Conservation (phyloP, 768 basidiomycete species). For the Trametes coccinea region DNA sequence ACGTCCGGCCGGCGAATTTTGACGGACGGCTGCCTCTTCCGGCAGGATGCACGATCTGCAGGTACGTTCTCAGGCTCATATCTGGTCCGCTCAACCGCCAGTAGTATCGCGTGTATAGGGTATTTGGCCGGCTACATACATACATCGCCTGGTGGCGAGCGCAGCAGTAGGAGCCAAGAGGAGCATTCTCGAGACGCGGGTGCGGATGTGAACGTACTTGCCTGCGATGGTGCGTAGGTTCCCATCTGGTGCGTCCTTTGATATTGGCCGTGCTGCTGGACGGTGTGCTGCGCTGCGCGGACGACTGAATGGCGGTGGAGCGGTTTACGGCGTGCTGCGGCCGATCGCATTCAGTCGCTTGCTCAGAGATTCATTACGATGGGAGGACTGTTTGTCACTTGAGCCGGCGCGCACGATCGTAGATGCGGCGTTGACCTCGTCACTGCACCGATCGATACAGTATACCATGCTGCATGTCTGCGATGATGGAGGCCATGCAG, state of each 20-base stretch:
- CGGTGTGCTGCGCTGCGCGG: neutral
- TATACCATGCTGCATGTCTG: too few species aligned
- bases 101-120: too few species aligned
- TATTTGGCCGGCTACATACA: too few species aligned
- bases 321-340: conserved; percentile 10
- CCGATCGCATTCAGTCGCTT: conserved; percentile 4
- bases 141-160: too few species aligned
- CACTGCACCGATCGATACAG: too few species aligned
- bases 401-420: too few species aligned
- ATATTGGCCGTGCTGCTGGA: neutral
- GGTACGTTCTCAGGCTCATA: conserved; percentile 20
- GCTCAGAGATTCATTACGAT: neutral
- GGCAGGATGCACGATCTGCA: conserved; percentile 16
- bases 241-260: neutral
- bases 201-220: too few species aligned
- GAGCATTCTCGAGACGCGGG: neutral
- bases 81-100: neutral
- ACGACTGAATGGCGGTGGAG: neutral
- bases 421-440: too few species aligned
- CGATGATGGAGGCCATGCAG: too few species aligned
- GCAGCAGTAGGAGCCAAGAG: neutral
- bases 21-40: neutral
- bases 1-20: conserved; percentile 8
- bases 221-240: neutral
- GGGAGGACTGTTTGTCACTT: neutral